These are phyloP conservation scores for Leptographium lundbergii DNA, from an alignment of 2,329 filamentous ascomycete species.

Conservation along the genomic window DNA sequence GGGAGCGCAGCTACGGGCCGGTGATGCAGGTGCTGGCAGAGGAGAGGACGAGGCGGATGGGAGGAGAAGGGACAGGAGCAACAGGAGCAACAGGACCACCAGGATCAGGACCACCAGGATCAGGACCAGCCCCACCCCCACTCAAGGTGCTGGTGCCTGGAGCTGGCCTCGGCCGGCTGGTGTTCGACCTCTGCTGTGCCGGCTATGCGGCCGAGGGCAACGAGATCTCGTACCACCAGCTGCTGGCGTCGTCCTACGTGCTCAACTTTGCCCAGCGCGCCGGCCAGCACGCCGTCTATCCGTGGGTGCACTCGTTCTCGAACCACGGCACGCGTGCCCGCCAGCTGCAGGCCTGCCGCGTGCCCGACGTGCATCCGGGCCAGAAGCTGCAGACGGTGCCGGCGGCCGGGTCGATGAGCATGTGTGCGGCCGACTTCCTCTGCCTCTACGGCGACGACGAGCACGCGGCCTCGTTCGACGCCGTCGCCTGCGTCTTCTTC, in stretches of 20 bases:
- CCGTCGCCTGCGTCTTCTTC: slow-evolving; percentile 85
- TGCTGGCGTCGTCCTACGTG: slow-evolving; percentile 72
- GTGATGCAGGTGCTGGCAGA: slow-evolving; percentile 52
- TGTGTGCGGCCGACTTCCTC: slow-evolving; percentile 88
- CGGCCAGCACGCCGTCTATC: slow-evolving; percentile 61
- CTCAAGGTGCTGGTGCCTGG: slow-evolving; percentile 74
- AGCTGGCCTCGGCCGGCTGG: slow-evolving; percentile 74
- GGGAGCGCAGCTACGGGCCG: slow-evolving; percentile 64
- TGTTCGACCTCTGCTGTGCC: slow-evolving; percentile 68
- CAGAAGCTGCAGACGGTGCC: slow-evolving; percentile 30
- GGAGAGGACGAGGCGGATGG: slow-evolving; percentile 23
- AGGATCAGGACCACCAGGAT: background rate
- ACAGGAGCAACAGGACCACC: background rate
- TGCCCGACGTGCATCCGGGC: slow-evolving; percentile 73
- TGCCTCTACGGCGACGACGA: slow-evolving; percentile 62
- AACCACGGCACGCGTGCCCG: slow-evolving; percentile 64
- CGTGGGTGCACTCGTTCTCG: slow-evolving; percentile 79
- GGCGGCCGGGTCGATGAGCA: slow-evolving; percentile 56
- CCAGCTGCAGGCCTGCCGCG: slow-evolving; percentile 58
- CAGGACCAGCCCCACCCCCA: background rate
- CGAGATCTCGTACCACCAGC: slow-evolving; percentile 91
- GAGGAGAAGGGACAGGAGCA: slow-evolving; percentile 2
- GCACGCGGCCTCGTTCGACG: slow-evolving; percentile 56
- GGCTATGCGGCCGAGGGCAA: slow-evolving; percentile 79
- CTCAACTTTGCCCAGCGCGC: slow-evolving; percentile 52